Base-by-base conservation (phyloP, 2,329 filamentous ascomycete species). In the Thielaviopsis punctulata region DNA sequence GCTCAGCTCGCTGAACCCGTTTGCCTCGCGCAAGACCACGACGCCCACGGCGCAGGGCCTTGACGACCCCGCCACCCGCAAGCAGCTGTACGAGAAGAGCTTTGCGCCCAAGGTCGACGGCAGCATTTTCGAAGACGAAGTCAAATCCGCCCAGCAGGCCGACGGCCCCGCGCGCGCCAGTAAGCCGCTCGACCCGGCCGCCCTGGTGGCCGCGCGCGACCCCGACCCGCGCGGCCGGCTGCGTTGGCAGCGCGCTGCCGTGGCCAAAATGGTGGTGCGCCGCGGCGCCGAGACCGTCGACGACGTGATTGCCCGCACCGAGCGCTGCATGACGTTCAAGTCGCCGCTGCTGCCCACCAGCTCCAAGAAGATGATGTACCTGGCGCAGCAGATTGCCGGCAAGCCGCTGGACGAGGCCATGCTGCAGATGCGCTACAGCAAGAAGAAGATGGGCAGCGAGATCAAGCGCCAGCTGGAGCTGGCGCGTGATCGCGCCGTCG, bases 391-490 rank as follows among this genome's bases (percentile, higher is more conserved):
- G 69, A 92, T 98, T 62, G 76, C 80, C 2, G 92, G 92, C 58
- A 96, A 95, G 76, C 82, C 82, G n/a, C 73, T 98, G 56, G 87
- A 93, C 54, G 89, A 98, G 33, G 92, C 92, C 13, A 86, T 96
- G 58, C 69, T 85, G 52, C 92, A 98, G 73, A 95, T 98, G 86
- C 79, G 82, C 52, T 96, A 90, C 70, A 90, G 83, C 65, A 86
- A 87, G 72, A 98, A 98, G 77, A 90, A 88, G 70, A 84, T 84
- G 57, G 86, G 90, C 6, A 72, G 77, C 58, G 87, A 95, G 61
- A 79, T 96, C 24, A 71, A 77, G 59, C 81, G 79, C 62, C 85
- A 92, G 62, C 71, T 98, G 18, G 79, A 92, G 62, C 76, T 85
- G 60, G 89, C 90, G 1, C 78, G 83, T 54, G 86, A 95, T 62